Conservation (phyloP, 78 protist species). For the Cavenderia fasciculata region DNA sequence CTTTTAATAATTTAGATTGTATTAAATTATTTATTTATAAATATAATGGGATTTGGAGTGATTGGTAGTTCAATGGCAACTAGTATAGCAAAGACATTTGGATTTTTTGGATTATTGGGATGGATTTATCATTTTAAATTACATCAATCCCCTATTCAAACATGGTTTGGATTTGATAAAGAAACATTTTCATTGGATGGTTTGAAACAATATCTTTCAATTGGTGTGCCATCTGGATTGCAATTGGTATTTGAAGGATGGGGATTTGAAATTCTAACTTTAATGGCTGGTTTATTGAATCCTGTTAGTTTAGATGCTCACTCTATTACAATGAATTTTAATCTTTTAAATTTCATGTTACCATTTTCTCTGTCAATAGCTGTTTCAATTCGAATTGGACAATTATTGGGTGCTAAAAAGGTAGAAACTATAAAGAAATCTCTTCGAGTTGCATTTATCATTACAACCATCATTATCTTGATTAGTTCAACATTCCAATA, state of each 20-base stretch:
- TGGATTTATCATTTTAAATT: constrained; percentile 31
- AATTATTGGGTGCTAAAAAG: constrained; percentile 31
- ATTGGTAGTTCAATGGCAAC: constrained; percentile 52
- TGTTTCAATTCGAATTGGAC: constrained; percentile 59
- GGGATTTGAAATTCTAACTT: constrained; percentile 52
- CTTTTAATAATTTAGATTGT: constrained; percentile 20
- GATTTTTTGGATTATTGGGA: neutral
- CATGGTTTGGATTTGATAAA: constrained; percentile 61
- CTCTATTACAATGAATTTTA: constrained; percentile 59
- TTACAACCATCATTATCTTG: constrained; percentile 6
- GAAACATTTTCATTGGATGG: constrained; percentile 3
- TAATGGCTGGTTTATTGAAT: constrained; percentile 46
- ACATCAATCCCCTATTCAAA: neutral
- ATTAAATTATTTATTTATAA: constrained; percentile 36
- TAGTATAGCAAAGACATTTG: constrained; percentile 19
- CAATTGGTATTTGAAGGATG: constrained; percentile 66
- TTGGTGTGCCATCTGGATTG: constrained; percentile 38
- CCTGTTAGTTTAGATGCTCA: constrained; percentile 35
- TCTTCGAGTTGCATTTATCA: neutral
- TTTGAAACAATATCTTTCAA: constrained; percentile 29
- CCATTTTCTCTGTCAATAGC: constrained; percentile 62
- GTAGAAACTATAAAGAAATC: constrained; percentile 5
- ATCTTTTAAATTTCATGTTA: constrained; percentile 49
- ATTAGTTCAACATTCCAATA: constrained; percentile 9
- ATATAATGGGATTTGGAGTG: constrained; percentile 29